Evolutionary conservation across 106 monocot species (phyloP), one percentile per base, ranked within the genome.

Genomic region (Dendrobium chrysotoxum): DNA sequence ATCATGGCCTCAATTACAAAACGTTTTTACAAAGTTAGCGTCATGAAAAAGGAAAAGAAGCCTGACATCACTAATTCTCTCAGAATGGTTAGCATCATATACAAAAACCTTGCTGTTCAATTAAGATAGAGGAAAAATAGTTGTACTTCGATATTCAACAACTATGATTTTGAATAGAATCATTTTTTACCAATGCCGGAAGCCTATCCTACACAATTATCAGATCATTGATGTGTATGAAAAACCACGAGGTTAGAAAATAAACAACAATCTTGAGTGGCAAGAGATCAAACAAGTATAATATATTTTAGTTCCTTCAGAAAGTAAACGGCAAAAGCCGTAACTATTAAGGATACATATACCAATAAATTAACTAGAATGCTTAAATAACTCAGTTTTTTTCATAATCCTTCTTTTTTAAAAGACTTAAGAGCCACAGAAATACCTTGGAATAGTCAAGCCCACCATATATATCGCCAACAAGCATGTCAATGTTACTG

Each of bases 381-480:
- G 75, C 31, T 30, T 46, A 66, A 74, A 67, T 77, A 40, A 83
- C 72, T 35, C 4, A 74, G 74, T 9, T 40, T 74, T 40, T 40
- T 7, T 7, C 8, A 16, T 21, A 41, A 39, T 38, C 10, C 70
- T 70, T 30, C 28, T 11, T 70, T 30, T 28, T 11, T 16, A 3
- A 70, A 30, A 70, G 2, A 2, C 12, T 40, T n/a, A 74, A 40
- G 40, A 74, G 41, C 26, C 46, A 30, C 16, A 82, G 20, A 44
- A 81, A 30, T 83, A 99, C 98, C 98, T 99, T 99, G 46, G 92
- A 83, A 81, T 99, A 99, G 77, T 99, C 98, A 87, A 91, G 31
- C 40, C 98, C 98, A 87, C 98, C 98, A 87, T 99, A 99, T 82
- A 99, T 99, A 87, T 99, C 98, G 82, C 98, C 98, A 79, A 99